These are phyloP conservation scores for Syncephalastrum racemosum DNA, from an alignment of 371 early-diverging fungal species.

Conservation along the genomic window DNA sequence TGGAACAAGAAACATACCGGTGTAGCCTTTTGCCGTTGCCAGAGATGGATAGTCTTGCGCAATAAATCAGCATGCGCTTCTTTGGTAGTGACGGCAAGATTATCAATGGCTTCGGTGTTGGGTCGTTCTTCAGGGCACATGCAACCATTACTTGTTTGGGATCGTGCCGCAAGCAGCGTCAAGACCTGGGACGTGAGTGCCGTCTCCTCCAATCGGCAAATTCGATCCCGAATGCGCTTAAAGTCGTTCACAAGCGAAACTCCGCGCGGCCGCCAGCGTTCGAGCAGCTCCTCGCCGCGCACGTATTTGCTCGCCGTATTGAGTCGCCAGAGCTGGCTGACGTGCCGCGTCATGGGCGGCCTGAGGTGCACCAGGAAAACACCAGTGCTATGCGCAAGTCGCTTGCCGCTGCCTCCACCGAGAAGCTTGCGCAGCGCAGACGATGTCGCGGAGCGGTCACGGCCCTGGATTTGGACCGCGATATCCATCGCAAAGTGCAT, in stretches of 20 bases:
- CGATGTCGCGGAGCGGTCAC: conserved; percentile 53
- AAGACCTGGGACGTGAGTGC: conserved; percentile 48
- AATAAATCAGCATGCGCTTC: too few relatives aligned
- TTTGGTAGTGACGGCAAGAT: too few relatives aligned
- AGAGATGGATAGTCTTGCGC: too few relatives aligned
- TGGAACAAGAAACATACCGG: too few relatives aligned
- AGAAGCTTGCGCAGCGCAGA: conserved; percentile 10
- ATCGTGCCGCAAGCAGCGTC: conserved; percentile 19
- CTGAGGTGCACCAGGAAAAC: conserved; percentile 57
- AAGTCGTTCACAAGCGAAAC: conserved; percentile 70
- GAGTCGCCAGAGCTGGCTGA: conserved; percentile 70
- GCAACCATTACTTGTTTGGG: conserved; percentile 12
- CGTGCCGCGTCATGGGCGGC: conserved; percentile 59
- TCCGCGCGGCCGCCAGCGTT: conserved; percentile 75
- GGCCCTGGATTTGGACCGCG: conserved; percentile 62
- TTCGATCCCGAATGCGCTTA: conserved; percentile 37
- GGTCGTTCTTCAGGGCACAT: neutral
- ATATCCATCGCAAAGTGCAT: conserved; percentile 66
- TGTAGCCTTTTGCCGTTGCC: too few relatives aligned
- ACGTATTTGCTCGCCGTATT: conserved; percentile 78
- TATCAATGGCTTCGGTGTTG: conserved; percentile 2
- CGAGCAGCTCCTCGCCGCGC: conserved; percentile 79
- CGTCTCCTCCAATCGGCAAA: conserved; percentile 46
- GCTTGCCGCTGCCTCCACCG: conserved; percentile 32
- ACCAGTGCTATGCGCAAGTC: conserved; percentile 50